Conservation (phyloP, 208 protist species). For the Wallacemonas rigidus region DNA sequence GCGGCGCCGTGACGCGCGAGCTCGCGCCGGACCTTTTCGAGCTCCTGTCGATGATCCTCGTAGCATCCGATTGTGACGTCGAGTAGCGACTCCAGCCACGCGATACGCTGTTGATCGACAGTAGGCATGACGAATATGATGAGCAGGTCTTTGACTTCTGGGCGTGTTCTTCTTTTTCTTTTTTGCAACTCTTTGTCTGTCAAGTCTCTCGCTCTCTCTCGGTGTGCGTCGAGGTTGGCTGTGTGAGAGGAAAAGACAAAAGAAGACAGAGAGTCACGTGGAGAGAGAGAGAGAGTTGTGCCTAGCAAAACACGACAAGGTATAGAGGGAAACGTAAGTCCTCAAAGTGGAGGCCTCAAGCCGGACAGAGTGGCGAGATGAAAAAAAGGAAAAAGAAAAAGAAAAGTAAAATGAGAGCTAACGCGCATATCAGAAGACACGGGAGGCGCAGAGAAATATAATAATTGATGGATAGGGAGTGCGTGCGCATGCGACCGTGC, state of each 20-base stretch:
- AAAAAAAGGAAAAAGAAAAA: background rate
- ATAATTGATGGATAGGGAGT: too few relatives aligned
- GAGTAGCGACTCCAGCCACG: conserved; percentile 44
- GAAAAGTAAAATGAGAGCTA: background rate
- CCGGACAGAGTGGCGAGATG: background rate
- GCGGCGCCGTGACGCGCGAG: conserved; percentile 21
- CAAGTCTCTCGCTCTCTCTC: background rate
- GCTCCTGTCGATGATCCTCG: conserved; percentile 49
- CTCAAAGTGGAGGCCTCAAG: too few relatives aligned
- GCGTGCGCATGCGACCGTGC: too few relatives aligned
- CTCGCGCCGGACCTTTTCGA: conserved; percentile 38
- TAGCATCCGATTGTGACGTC: conserved; percentile 40
- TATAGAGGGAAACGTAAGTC: too few relatives aligned
- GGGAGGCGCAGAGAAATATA: background rate
- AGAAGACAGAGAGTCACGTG: background rate
- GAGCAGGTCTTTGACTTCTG: too few relatives aligned
- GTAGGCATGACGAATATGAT: background rate
- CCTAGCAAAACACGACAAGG: too few relatives aligned
- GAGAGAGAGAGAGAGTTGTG: background rate
- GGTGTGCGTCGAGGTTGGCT: too few relatives aligned
- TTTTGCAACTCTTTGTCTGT: background rate
- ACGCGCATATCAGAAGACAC: background rate
- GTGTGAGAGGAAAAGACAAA: background rate
- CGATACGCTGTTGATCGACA: conserved; percentile 17
- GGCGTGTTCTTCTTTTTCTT: background rate